Conservation (phyloP, 257 asterid genomes). For the Petunia secreta region DNA sequence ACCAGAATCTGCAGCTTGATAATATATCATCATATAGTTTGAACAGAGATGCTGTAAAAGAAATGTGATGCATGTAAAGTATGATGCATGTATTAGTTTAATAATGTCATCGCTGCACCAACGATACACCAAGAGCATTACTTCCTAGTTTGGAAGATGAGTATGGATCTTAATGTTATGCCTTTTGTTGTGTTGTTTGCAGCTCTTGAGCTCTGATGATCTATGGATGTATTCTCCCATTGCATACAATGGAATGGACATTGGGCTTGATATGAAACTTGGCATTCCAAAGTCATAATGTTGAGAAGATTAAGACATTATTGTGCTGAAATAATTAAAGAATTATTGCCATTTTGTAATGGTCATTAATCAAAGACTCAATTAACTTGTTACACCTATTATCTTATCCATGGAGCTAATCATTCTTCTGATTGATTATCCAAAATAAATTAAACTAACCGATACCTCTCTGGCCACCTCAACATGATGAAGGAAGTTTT, state of each 20-base stretch:
- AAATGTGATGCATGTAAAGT: too few relatives aligned
- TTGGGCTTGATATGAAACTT: conserved; percentile 54
- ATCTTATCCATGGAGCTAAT: background rate
- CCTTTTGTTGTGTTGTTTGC: conserved; percentile 26
- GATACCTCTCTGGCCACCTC: conserved; percentile 11
- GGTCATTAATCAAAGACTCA: background rate
- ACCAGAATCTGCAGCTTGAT: too few relatives aligned
- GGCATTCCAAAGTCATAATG: background rate
- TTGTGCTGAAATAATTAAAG: background rate
- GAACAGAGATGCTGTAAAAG: too few relatives aligned
- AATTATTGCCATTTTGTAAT: background rate
- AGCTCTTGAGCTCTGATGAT: conserved; percentile 85
- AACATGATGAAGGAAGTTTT: background rate
- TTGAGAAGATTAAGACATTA: background rate
- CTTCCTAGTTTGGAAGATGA: background rate
- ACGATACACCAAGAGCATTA: background rate
- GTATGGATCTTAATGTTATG: background rate
- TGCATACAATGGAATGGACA: conserved; percentile 81
- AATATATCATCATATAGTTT: too few relatives aligned
- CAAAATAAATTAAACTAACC: background rate
- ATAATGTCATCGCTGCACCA: too few relatives aligned
- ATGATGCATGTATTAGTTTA: too few relatives aligned
- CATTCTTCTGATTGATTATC: background rate
- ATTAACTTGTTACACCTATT: background rate
- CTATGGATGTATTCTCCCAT: conserved; percentile 92